Conservation (phyloP, 164 flowering plant species). For the Aristolochia californica region DNA sequence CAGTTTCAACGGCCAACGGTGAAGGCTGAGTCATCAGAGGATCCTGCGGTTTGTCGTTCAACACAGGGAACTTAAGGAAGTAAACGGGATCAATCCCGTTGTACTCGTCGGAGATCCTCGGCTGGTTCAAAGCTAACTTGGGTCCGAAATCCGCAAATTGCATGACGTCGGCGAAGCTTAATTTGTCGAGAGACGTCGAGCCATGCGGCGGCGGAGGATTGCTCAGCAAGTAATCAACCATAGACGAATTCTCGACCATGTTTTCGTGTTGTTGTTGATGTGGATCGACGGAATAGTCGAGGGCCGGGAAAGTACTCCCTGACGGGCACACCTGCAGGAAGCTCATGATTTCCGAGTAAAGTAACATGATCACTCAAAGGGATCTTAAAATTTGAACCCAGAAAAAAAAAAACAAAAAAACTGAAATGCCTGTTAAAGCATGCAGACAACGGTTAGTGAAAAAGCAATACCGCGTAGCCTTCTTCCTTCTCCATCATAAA, state of each 20-base stretch:
- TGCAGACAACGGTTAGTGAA: not conserved
- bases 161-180: constrained; percentile 90
- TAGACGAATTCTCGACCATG: constrained; percentile 21
- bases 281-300: constrained; percentile 26
- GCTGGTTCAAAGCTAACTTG: constrained; percentile 46
- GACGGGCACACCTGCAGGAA: constrained; percentile 16
- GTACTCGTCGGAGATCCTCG: constrained; percentile 34
- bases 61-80: constrained; percentile 80
- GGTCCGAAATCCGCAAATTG: constrained; percentile 90
- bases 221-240: constrained; percentile 49
- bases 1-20: constrained; percentile 4
- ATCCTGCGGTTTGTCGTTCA: constrained; percentile 48
- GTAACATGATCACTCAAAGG: too few species aligned
- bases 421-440: not conserved
- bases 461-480: constrained; percentile 40
- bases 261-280: constrained; percentile 19
- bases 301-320: constrained; percentile 15
- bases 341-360: constrained; percentile 11
- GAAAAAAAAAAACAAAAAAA: constrained; percentile 6
- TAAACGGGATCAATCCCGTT: constrained; percentile 64
- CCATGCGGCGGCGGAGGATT: constrained; percentile 20
- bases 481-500: constrained; percentile 56
- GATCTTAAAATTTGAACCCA: too few species aligned
- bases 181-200: constrained; percentile 34
- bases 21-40: constrained; percentile 13